Evolutionary conservation across 306 rosid species (phyloP), one percentile per base, ranked within the genome.

Genomic region (Cicer chorassanicum): DNA sequence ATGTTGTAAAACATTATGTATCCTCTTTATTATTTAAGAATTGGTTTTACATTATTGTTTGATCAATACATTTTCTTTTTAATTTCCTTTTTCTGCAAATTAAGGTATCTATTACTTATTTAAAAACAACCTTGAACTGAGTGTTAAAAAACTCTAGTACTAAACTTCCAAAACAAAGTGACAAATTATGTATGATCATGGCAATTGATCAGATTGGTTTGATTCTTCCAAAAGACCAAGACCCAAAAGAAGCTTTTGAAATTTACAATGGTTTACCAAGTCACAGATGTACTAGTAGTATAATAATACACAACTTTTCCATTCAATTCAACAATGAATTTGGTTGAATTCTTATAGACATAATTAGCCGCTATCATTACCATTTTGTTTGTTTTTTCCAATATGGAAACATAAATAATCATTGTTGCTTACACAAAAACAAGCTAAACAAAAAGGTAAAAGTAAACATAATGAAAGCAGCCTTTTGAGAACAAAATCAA

Each of bases 401-500:
- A 81, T 59, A 65, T 65, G 78, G 73, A 75, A 78, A 76, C 82
- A 70, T 21, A 39, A 85, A 75, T 66, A 38, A 84, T 81, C 60
- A 84, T 84, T 77, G 60, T 69, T 48, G 46, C 55, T 77, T 45
- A 24, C 7, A 59, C 21, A 50, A 56, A 75, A 69, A 70, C 12
- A 64, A 40, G 40, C 15, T 14, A 45, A 44, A 68, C 64, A 8
- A 77, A 74, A 48, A 54, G 78, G 66, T 34, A 78, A 78, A 64
- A 72, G 65, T 65, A 78, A 56, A 69, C 68, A 55, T 54, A 80
- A 78, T 63, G 71, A 80, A 81, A 78, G 83, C 70, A 78, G 81
- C 79, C 83, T 74, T 78, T 84, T 72, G 21, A 64, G 85, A 78
- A 84, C 48, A 74, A 75, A 74, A 78, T 64, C 79, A 84, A 84